Conservation (phyloP, 345 rosid species). For the Aegle marmelos region DNA sequence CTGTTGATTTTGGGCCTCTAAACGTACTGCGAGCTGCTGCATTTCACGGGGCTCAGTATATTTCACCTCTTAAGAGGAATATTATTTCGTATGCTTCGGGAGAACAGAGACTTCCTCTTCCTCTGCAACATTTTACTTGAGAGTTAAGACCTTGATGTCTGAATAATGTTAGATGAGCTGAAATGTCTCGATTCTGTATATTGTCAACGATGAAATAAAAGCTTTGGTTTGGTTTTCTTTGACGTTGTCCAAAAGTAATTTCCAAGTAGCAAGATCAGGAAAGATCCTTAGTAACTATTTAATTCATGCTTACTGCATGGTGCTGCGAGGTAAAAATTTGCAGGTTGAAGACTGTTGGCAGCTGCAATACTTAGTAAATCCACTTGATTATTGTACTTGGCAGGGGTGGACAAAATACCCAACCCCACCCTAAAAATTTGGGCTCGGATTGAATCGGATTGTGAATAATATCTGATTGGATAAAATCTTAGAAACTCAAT, state of each 20-base stretch:
- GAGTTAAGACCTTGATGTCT: background rate
- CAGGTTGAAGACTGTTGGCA: background rate
- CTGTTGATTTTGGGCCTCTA: conserved; percentile 78
- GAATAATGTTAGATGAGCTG: background rate
- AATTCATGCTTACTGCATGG: background rate
- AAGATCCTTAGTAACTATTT: background rate
- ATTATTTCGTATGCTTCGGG: conserved; percentile 90
- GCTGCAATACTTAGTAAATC: no score
- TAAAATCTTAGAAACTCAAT: no score
- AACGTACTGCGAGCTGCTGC: conserved; percentile 82
- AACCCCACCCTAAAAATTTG: no score
- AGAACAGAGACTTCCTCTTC: conserved; percentile 56
- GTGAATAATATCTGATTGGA: no score
- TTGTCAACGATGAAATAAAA: background rate
- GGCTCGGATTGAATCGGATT: no score
- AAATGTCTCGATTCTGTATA: background rate
- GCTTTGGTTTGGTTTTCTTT: background rate
- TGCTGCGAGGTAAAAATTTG: no score
- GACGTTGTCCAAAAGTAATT: background rate
- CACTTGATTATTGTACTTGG: no score
- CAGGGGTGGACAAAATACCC: no score
- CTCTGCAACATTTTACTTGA: conserved; percentile 47
- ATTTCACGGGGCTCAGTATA: conserved; percentile 68
- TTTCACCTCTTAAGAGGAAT: conserved; percentile 73
- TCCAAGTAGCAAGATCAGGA: background rate